Evolutionary conservation across 2,329 filamentous ascomycete genomes (phyloP), one percentile per base, ranked within the genome.

Genomic region (Colletotrichum sansevieriae): DNA sequence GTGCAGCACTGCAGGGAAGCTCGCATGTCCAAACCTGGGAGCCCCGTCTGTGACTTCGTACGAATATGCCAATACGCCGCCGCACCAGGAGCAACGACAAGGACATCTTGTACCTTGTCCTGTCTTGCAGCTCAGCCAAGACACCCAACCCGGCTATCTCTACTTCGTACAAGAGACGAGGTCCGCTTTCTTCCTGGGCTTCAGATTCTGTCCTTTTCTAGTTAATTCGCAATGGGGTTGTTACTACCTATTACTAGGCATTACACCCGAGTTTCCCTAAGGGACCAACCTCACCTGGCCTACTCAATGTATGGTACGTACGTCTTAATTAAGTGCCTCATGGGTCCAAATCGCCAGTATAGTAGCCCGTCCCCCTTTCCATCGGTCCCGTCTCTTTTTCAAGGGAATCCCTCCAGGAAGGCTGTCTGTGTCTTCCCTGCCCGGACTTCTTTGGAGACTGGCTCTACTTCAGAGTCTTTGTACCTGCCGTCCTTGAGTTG

Each of bases 1-100:
- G 54, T 68, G 65, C 61, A 65, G 65, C 65, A 20, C 35, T 43
- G 51, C 65, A 65, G 54, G 65, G 54, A 51, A 54, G 61, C 46
- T 18, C 20, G 41, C 47, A 52, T 44, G 52, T 57, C 44, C 65
- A 44, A 25, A 35, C 46, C 51, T 37, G 63, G 33, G 47, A 65
- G 46, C 39, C 63, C 63, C 35, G 11, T 62, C 59, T 41, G 59
- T 18, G 22, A 54, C 49, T 58, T 8, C 43, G 37, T 43, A 33
- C 52, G 52, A n/a, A 25, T 57, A 44, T 51, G 44, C 57, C 44
- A 51, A 60, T 51, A 60, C 44, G 57, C 44, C 18, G 20, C 29
- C 20, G 20, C 18, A 18, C 43, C 43, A 20, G 13, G 37, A 39
- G 11, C 37, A 11, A 39, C 37, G 37, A 39, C 13, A 39, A 39